phyloP scores from a whole-genome alignment of 2,329 filamentous ascomycete species.

The Colletotrichum musicola region DNA sequence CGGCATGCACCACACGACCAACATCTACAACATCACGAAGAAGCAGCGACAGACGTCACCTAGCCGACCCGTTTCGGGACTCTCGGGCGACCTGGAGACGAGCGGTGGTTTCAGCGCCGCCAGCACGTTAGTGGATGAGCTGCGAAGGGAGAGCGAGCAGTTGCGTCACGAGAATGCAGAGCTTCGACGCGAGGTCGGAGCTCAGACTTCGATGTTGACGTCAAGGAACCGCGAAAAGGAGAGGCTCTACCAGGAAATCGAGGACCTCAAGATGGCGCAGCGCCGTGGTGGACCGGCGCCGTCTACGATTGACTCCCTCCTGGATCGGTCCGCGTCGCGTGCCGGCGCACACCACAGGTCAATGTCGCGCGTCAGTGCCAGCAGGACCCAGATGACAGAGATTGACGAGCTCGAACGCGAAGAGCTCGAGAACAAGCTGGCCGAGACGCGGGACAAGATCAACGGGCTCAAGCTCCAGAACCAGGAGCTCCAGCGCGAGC shows the following conservation, averaged over 20 bases:
- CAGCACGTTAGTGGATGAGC: constrained; percentile 81
- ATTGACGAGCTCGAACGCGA: constrained; percentile 84
- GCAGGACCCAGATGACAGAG: constrained; percentile 68
- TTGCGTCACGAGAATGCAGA: constrained; percentile 94
- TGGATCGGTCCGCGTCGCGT: constrained; percentile 93
- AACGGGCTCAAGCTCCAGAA: constrained; percentile 90
- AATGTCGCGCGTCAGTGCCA: constrained; percentile 80
- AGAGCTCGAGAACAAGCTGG: constrained; percentile 85
- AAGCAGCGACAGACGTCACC: constrained; percentile 63
- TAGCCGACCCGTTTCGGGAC: constrained; percentile 62
- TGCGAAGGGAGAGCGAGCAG: constrained; percentile 77
- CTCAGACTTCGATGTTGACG: constrained; percentile 97
- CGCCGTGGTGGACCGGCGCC: constrained; percentile 75
- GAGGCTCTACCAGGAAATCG: constrained; percentile 94
- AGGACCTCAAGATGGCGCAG: constrained; percentile 91
- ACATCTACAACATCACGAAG: constrained; percentile 74
- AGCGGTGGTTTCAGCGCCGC: constrained; percentile 68
- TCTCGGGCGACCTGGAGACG: constrained; percentile 64
- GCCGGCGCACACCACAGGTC: constrained; percentile 78
- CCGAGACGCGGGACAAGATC: constrained; percentile 85
- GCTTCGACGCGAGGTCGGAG: constrained; percentile 89
- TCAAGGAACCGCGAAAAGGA: constrained; percentile 96
- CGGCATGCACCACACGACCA: constrained; percentile 70
- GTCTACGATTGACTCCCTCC: constrained; percentile 85
- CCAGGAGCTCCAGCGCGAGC: constrained; percentile 86